Conservation (phyloP, 768 basidiomycete genomes). For the Pleurotus eryngii region DNA sequence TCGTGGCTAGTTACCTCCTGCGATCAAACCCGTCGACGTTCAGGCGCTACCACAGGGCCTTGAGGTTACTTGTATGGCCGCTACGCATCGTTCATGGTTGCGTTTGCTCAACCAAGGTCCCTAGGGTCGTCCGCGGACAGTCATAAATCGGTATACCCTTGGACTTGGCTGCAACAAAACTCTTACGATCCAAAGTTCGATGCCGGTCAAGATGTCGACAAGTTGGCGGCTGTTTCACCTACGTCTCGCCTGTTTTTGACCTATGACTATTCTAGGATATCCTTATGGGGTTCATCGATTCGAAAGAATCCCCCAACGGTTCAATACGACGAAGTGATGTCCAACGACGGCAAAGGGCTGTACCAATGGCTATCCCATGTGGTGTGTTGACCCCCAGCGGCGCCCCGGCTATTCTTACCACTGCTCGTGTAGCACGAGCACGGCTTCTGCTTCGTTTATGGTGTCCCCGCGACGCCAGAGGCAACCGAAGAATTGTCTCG, state of each 20-base stretch:
- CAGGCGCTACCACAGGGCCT: conserved; percentile 61
- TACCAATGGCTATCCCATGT: conserved; percentile 81
- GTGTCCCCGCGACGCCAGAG: conserved; percentile 76
- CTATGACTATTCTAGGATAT: conserved; percentile 40
- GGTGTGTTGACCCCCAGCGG: conserved; percentile 40
- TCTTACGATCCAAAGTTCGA: conserved; percentile 63
- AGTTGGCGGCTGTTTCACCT: not conserved
- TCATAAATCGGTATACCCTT: conserved; percentile 85
- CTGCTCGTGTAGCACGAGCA: conserved; percentile 59
- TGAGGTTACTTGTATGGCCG: conserved; percentile 65
- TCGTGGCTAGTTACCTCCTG: conserved; percentile 61
- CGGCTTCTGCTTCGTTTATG: conserved; percentile 86
- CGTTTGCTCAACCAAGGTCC: not conserved
- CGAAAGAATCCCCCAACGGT: conserved; percentile 71
- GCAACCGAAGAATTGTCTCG: conserved; percentile 77
- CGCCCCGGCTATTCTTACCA: not conserved
- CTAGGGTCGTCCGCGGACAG: conserved; percentile 54
- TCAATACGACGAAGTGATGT: conserved; percentile 71
- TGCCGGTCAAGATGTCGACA: not conserved
- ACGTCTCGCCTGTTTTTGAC: not conserved
- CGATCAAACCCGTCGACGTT: conserved; percentile 63
- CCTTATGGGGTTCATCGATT: conserved; percentile 82
- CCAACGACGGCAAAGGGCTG: conserved; percentile 57
- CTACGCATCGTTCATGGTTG: not conserved
- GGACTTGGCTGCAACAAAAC: conserved; percentile 76